These are phyloP conservation scores for Zizania palustris DNA, from an alignment of 202 grass and related monocot species.

Conservation along the genomic window DNA sequence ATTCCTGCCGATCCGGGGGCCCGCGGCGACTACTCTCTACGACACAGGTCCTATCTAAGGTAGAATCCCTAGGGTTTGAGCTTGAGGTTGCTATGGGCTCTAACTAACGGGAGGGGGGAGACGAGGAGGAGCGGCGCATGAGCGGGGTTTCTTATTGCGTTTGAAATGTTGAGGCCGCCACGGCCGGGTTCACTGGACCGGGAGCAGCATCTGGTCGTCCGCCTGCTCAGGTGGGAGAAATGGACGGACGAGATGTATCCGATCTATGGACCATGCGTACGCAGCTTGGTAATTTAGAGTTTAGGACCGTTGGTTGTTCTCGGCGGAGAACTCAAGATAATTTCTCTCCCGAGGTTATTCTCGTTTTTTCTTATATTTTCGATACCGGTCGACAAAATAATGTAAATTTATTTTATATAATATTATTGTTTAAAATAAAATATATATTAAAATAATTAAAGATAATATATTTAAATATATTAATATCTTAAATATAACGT, in stretches of 20 bases:
- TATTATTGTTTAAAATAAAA: too few species aligned
- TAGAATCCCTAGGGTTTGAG: slow-evolving; percentile 33
- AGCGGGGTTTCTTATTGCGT: slow-evolving; percentile 27
- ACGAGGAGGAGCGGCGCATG: neutral
- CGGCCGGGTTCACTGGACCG: neutral
- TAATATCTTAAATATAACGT: too few species aligned
- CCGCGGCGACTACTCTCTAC: slow-evolving; percentile 17
- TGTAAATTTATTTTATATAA: too few species aligned
- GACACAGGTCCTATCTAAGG: neutral
- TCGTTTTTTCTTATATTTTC: too few species aligned
- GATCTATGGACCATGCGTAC: slow-evolving; percentile 20
- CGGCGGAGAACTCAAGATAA: neutral
- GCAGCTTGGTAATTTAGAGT: neutral
- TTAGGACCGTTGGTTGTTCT: slow-evolving; percentile 25
- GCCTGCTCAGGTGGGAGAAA: neutral
- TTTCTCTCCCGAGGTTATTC: too few species aligned
- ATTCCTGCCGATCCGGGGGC: neutral
- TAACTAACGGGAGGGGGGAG: neutral
- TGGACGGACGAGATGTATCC: slow-evolving; percentile 7
- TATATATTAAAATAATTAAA: too few species aligned
- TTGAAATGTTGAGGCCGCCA: slow-evolving; percentile 18
- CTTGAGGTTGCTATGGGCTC: slow-evolving; percentile 17
- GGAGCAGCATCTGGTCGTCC: neutral
- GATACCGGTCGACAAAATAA: too few species aligned
- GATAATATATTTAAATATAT: too few species aligned